phyloP scores from a whole-genome alignment of 805 yeast species.

The Hanseniaspora pseudoguilliermondii region DNA sequence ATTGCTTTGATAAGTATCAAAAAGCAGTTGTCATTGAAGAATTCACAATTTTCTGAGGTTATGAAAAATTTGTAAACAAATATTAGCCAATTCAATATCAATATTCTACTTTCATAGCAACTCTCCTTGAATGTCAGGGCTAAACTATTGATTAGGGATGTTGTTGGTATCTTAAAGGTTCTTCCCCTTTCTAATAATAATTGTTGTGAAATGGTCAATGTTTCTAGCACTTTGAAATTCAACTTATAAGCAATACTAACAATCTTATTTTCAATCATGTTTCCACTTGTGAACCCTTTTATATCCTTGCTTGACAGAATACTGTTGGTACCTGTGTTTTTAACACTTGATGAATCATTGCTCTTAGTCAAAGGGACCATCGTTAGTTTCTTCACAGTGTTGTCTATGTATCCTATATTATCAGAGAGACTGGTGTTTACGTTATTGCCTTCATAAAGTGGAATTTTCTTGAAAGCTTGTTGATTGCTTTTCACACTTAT shows the following conservation, averaged over 20 bases:
- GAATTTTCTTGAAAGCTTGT: background rate
- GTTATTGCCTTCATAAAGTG: background rate
- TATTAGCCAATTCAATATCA: constrained; percentile 80
- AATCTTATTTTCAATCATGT: background rate
- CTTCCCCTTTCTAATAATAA: constrained; percentile 19
- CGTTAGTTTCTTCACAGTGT: background rate
- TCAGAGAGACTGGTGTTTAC: background rate
- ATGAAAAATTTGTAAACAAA: constrained; percentile 58
- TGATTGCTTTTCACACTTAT: background rate
- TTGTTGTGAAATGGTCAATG: constrained; percentile 20
- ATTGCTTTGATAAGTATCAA: constrained; percentile 65
- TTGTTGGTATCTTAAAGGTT: constrained; percentile 8
- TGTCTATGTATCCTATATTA: constrained; percentile 6
- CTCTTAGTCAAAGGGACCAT: background rate
- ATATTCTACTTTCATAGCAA: constrained; percentile 68
- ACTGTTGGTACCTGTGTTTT: background rate
- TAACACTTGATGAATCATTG: background rate
- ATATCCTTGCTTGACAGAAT: background rate
- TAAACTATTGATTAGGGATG: constrained; percentile 55
- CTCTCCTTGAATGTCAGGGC: constrained; percentile 61
- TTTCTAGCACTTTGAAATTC: constrained; percentile 43
- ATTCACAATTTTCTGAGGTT: constrained; percentile 40
- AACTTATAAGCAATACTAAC: constrained; percentile 1
- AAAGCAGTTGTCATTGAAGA: constrained; percentile 49
- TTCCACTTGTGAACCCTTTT: background rate